Evolutionary conservation across 495 filamentous ascomycete species (phyloP), one percentile per base, ranked within the genome.

Genomic region (Penicillium soppii): DNA sequence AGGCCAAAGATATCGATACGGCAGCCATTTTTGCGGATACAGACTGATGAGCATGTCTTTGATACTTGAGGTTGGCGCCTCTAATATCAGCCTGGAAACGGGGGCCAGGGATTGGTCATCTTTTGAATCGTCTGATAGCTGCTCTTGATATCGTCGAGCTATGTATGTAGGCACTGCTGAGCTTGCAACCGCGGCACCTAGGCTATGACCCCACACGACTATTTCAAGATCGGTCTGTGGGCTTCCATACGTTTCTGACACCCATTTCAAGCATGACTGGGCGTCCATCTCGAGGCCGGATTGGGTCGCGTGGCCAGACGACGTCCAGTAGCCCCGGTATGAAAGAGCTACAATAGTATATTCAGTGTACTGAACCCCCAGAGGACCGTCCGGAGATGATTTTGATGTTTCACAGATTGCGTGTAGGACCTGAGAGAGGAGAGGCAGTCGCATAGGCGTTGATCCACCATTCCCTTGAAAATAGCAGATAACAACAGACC

Each of bases 21-120:
- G 88, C 0, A 92, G 67, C 89, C 89, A 92, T 52, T 82, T 87
- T 58, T 92, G 87, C 8, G 89, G 89, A 65, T 91, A 94, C 16
- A 95, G 62, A 2, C 79, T 80, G 23, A 80, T 68, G 15, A 95
- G 70, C 88, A 95, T 90, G 23, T 81, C 77, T n/a, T 78, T 71
- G 45, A 90, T 78, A 45, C 80, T 89, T 2, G 83, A 74, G 45
- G 90, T 91, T 3, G 90, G 89, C 0, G 89, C 91, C 57, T 94
- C 89, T 9, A 92, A 73, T 10, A 92, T 67, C 43, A 94, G 40
- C 4, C 77, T 79, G 7, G 60, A 57, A 4, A 85, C 64, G 0
- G 62, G 60, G 13, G 61, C 56, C 29, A 55, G 66, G 2, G 19
- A 26, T 42, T 38, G 35, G 25, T 1, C 16, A 25, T 16, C 25